Base-by-base conservation (phyloP, 192 early-diverging fungal species). In the Allomyces macrogynus region DNA sequence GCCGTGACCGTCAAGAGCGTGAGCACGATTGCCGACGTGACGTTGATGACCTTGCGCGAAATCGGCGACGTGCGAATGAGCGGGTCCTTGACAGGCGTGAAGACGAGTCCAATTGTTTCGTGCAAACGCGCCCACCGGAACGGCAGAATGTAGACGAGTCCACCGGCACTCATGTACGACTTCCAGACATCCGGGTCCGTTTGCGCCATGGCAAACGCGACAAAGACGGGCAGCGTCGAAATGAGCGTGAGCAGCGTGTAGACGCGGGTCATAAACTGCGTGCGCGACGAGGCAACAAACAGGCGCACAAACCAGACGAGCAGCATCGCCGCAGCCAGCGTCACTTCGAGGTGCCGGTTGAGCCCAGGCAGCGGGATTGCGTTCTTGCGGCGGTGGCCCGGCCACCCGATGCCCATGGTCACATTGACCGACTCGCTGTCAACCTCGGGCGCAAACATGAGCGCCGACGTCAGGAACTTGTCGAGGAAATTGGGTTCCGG, bases 1-100 rank as follows among this genome's bases (percentile, higher is more conserved):
- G 84, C 86, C 0, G 86, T 79, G 62, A 88, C 84, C 3, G 84
- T 84, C 61, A 87, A 69, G 44, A 89, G 75, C 1, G 85, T 86
- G 54, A 81, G 81, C 32, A 87, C 78, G 63, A 89, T 86, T 0
- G 83, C 76, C 0, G 81, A 74, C 32, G 76, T 75, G 23, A 83
- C 70, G 5, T 78, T 75, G 57, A 84, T 62, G 23, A 75, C 81
- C 60, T 89, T 87, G 62, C 85, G 81, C 23, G 76, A 78, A 69
- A 87, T 78, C 11, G 74, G 66, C 62, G 78, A 75, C 63, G 80
- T 69, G 68, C 77, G 63, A 63, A 78, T 54, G 70, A 83, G 74
- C 16, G 81, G 65, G 64, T 78, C 85, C 67, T 87, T 85, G 63
- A 85, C 81, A 3, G 87, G 84, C 57, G 12, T 57, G 16, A 57